phyloP scores from a whole-genome alignment of 495 filamentous ascomycete genomes.

The Lophiotrema nucula region DNA sequence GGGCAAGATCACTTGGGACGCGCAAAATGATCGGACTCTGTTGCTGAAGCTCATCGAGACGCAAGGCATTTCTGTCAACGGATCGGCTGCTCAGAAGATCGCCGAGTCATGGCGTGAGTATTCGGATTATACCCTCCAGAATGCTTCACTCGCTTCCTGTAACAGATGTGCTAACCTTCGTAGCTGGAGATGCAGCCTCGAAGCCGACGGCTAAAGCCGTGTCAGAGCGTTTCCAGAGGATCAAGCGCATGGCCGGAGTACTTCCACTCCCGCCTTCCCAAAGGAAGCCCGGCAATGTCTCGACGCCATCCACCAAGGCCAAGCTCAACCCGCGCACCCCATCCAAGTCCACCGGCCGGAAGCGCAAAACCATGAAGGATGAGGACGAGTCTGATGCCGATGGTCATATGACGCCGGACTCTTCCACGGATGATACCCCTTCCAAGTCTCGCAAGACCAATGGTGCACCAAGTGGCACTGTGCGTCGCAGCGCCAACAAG shows the following conservation, averaged over 20 bases:
- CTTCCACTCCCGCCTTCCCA: not conserved
- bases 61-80: constrained; percentile 19
- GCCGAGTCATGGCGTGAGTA: constrained; percentile 30
- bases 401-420: constrained; percentile 2
- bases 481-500: no score
- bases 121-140: not conserved
- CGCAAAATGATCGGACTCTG: constrained; percentile 24
- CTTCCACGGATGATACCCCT: not conserved
- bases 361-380: not conserved
- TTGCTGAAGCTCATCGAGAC: constrained; percentile 23
- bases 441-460: not conserved
- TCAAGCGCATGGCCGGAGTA: constrained; percentile 9
- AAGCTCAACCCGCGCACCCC: not conserved
- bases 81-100: constrained; percentile 15
- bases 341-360: constrained; percentile 7
- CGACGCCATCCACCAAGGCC: not conserved
- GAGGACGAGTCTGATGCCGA: constrained; percentile 17
- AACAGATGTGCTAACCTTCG: not conserved
- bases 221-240: constrained; percentile 26
- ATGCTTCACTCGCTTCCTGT: not conserved
- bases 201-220: constrained; percentile 27
- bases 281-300: not conserved
- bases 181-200: constrained; percentile 1
- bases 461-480: not conserved
- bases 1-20: constrained; percentile 25